Percentiles rank a stretch among this genome's conserved stretches.
Conservation (phyloP, 306 rosid genomes). For the Ceratonia siliqua region DNA sequence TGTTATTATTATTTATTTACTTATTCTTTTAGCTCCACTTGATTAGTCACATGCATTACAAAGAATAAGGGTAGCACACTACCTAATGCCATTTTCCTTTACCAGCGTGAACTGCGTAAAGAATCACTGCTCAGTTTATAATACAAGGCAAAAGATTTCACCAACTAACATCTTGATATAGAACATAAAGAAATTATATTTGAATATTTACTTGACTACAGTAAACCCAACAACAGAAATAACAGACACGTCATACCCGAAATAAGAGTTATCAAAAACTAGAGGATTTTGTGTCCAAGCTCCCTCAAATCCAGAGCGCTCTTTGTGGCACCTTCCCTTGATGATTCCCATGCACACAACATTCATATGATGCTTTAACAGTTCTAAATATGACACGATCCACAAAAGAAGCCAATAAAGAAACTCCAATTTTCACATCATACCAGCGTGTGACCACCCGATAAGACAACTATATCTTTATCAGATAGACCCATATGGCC, state of each 20-base stretch:
- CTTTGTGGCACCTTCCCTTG: constrained; percentile 67
- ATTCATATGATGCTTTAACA: neutral
- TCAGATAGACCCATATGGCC: constrained; percentile 67
- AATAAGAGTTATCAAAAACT: constrained; percentile 63
- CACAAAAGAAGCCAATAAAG: neutral
- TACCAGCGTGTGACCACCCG: constrained; percentile 78
- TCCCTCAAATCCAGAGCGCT: constrained; percentile 75
- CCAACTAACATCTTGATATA: neutral
- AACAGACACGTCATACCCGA: constrained; percentile 39
- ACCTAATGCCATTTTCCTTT: neutral
- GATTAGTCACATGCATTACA: neutral
- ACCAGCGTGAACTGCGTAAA: neutral
- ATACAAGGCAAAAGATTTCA: neutral
- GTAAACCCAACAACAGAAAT: constrained; percentile 3
- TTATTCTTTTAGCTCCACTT: neutral
- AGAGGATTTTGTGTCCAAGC: constrained; percentile 67
- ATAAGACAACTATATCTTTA: constrained; percentile 64
- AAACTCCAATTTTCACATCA: constrained; percentile 19
- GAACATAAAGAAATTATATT: constrained; percentile 4
- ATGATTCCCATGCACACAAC: neutral
- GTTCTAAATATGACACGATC: neutral
- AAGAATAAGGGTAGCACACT: neutral
- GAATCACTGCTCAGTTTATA: neutral
- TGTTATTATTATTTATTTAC: neutral
- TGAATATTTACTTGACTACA: neutral